Evolutionary conservation across 768 basidiomycete species (phyloP).

Genomic region (Hortiboletus campestris): DNA sequence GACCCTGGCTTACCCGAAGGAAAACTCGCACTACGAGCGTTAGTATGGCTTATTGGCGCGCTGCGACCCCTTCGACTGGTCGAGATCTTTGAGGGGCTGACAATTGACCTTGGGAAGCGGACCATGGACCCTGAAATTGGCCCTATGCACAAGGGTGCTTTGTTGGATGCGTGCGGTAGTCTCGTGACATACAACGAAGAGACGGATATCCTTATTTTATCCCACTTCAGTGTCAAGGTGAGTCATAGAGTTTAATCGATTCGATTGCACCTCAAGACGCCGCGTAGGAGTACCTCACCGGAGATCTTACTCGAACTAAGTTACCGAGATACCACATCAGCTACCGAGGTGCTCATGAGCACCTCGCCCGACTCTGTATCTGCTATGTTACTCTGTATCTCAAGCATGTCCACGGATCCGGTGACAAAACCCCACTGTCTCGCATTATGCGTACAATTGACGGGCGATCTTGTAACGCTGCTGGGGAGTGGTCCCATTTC

Average conservation of each 20-base stretch:
- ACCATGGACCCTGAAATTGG: conserved; percentile 3
- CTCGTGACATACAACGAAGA: conserved; percentile 15
- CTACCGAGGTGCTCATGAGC: neutral
- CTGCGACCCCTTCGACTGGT: conserved; percentile 11
- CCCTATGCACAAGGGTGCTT: conserved; percentile 1
- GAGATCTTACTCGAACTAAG: neutral
- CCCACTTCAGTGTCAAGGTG: conserved; percentile 27
- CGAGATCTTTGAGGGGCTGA: conserved; percentile 14
- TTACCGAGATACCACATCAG: conserved; percentile 7
- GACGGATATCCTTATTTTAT: conserved; percentile 10
- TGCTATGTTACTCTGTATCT: conserved; percentile 3
- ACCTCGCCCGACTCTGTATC: conserved; percentile 5
- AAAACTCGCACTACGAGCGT: conserved; percentile 4
- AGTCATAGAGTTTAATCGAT: neutral
- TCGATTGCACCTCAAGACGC: neutral
- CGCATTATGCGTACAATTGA: neutral
- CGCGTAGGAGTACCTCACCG: conserved; percentile 16
- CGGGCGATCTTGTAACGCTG: neutral
- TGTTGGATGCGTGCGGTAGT: conserved; percentile 15
- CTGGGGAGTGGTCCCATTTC: neutral
- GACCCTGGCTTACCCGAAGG: neutral
- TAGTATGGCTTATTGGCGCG: conserved; percentile 19
- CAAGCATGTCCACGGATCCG: neutral
- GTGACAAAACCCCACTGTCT: neutral
- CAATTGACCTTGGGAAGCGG: conserved; percentile 5